Evolutionary conservation across 148 eudicot genomes (phyloP).

Genomic region (Rhododendron simsii): DNA sequence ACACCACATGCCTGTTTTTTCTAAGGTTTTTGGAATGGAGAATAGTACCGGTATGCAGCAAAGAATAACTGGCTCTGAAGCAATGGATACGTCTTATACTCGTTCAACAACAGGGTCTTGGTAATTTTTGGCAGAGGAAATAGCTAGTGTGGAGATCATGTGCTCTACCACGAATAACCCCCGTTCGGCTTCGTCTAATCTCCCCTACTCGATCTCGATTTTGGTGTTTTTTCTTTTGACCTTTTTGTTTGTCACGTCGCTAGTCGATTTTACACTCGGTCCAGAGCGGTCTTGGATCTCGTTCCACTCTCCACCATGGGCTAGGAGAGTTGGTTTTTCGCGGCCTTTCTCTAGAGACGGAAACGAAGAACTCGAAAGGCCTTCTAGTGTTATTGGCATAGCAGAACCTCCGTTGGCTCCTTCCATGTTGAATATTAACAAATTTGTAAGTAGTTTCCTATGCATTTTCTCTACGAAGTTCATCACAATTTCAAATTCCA

Average conservation of each 20-base stretch:
- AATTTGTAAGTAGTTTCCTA: not conserved
- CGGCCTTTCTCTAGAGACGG: not conserved
- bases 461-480: not conserved
- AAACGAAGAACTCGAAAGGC: not conserved
- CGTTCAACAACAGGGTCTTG: not conserved
- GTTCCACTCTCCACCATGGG: conserved; percentile 7
- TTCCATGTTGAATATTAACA: not conserved
- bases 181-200: not conserved
- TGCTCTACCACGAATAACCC: not conserved
- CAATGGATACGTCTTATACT: conserved; percentile 8
- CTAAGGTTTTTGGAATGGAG: not conserved
- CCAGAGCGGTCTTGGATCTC: conserved; percentile 15
- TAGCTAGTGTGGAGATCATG: not conserved
- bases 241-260: not conserved
- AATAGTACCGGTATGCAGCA: conserved; percentile 6
- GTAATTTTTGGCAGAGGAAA: not conserved
- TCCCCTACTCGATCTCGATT: conserved; percentile 10
- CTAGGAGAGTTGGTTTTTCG: not conserved
- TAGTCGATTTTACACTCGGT: not conserved
- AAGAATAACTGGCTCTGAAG: conserved; percentile 21
- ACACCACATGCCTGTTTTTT: not conserved
- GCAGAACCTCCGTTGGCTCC: not conserved
- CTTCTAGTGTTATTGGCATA: not conserved
- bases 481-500: not conserved
- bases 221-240: not conserved